Conservation (phyloP, 1,139 yeast genomes). For the Candida pseudoviswanathii region DNA sequence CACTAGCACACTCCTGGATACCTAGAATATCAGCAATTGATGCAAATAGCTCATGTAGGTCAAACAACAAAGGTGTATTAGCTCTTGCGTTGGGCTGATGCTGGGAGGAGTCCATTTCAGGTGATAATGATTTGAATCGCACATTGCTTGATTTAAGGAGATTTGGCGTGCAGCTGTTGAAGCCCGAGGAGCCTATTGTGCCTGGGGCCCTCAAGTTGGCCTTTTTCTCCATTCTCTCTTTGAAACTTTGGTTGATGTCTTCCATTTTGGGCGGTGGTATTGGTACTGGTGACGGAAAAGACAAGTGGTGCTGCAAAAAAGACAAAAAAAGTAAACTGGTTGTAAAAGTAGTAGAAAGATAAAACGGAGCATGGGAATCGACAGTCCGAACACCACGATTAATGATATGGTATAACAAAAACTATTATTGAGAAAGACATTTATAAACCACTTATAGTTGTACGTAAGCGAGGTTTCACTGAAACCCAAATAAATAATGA, state of each 20-base stretch:
- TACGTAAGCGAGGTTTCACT: too few species aligned
- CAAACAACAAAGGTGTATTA: too few species aligned
- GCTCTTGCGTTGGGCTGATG: too few species aligned
- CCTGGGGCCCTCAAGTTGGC: slow-evolving; percentile 3
- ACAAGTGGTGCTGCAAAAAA: not conserved
- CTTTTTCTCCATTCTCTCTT: slow-evolving; percentile 5
- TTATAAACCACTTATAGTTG: not conserved
- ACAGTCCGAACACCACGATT: not conserved
- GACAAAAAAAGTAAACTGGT: not conserved
- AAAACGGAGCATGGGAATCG: not conserved
- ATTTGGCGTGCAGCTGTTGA: not conserved
- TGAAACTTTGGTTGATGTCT: not conserved
- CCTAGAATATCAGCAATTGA: too few species aligned
- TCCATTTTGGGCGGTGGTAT: not conserved
- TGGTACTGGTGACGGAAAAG: not conserved
- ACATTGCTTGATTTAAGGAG: not conserved
- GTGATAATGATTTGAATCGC: not conserved
- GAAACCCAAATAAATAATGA: not conserved
- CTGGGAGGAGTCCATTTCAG: too few species aligned
- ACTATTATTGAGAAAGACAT: not conserved
- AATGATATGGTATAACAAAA: slow-evolving; percentile 2
- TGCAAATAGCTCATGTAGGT: too few species aligned
- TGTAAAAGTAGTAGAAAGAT: not conserved
- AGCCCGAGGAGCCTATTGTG: not conserved
- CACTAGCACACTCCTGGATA: too few species aligned